Percentiles rank a stretch among this genome's conserved stretches.
Conservation (phyloP, 73 alveolate species). For the Breviolum minutum region DNA sequence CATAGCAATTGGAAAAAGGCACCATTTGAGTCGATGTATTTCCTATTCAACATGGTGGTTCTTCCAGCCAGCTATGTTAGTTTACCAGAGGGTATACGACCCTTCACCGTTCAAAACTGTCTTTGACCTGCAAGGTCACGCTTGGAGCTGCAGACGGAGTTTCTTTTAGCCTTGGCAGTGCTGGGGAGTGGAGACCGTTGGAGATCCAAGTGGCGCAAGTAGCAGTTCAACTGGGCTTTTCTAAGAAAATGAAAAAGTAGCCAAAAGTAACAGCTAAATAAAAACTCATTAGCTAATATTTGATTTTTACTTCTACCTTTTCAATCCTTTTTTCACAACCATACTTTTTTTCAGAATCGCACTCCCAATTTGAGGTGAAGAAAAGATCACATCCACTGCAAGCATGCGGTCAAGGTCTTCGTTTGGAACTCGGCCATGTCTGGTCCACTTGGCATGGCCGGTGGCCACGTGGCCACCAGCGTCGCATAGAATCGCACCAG, state of each 20-base stretch:
- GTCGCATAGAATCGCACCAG: background rate
- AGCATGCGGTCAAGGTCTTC: conserved; percentile 61
- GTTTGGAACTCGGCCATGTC: background rate
- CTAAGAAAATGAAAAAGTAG: too few species aligned
- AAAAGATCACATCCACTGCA: conserved; percentile 27
- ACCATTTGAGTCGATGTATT: too few species aligned
- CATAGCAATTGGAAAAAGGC: too few species aligned
- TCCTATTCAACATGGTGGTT: too few species aligned
- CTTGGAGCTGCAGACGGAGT: conserved; percentile 46
- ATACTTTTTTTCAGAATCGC: background rate
- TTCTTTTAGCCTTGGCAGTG: conserved; percentile 74
- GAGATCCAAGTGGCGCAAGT: background rate
- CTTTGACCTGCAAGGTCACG: background rate
- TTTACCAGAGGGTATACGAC: too few species aligned
- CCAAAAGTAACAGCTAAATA: too few species aligned
- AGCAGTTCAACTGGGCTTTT: too few species aligned
- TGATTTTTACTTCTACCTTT: background rate
- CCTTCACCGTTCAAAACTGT: background rate
- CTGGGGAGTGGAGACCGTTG: conserved; percentile 38
- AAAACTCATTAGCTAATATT: background rate
- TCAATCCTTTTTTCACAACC: background rate
- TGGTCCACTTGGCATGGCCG: too few species aligned
- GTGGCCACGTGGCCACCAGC: background rate
- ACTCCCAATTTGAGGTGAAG: background rate
- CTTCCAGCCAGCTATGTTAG: too few species aligned